Evolutionary conservation across 129 eudicot species (phyloP), one percentile per base, ranked within the genome.

Genomic region (Flaveria ramosissima): DNA sequence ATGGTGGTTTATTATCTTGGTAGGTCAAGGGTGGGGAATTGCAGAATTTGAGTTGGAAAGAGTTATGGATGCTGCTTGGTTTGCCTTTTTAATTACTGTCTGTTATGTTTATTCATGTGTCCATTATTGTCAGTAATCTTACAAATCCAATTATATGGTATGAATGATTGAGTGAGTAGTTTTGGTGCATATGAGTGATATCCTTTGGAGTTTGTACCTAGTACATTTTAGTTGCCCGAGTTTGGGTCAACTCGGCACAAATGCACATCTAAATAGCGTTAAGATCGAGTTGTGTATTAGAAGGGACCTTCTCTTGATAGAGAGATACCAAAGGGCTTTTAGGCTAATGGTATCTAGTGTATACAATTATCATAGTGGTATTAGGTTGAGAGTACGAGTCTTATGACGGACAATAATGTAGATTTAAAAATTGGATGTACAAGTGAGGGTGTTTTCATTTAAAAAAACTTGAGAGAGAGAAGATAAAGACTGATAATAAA

Each of bases 11-110:
- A 73, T 73, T 57, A 73, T 74, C 7, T 73, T 80, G 84, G 75
- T 80, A 80, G 84, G 84, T 80, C 79, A 72, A 80, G 78, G 72
- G 83, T 53, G 78, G 78, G 83, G 68, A 72, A 51, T 45, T 73
- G 79, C 84, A 80, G 84, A 30, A 80, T 73, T 66, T 80, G 79
- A 80, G 63, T 65, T 69, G 73, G 55, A 45, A 55, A 57, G 78
- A 65, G 53, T 73, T 73, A 55, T 55, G 79, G 75, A 53, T 80
- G 79, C 79, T 73, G 70, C 70, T 55, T 80, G 75, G 75, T 32
- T 53, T 63, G 42, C n/a, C 27, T 26, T 26, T 73, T 24, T 51
- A 7, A n/a, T 3, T 50, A n/a, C 13, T 30, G 71, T 53, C 59
- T 45, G 6, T 46, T 47, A 57, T 43, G 60, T 36, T 70, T 60